Conservation (phyloP, 2,329 filamentous ascomycete species). For the Aureobasidium sp. region DNA sequence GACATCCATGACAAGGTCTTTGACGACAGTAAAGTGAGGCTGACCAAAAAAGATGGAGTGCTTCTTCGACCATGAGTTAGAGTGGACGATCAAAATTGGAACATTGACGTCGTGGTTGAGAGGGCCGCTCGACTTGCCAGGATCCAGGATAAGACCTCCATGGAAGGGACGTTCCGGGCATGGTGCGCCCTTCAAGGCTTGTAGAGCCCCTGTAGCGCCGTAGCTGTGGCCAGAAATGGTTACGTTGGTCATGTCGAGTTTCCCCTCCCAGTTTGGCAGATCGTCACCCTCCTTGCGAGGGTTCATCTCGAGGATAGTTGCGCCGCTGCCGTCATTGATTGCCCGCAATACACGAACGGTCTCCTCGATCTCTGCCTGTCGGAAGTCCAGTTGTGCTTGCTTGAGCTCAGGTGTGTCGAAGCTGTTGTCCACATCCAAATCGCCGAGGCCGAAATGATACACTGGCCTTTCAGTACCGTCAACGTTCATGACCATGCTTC, state of each 20-base stretch:
- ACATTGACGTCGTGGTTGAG: conserved; percentile 54
- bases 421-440: conserved; percentile 17
- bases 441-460: conserved; percentile 12
- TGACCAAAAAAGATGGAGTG: conserved; percentile 54
- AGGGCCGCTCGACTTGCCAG: conserved; percentile 57
- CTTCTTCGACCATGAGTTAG: conserved; percentile 56
- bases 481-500: conserved; percentile 33
- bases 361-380: conserved; percentile 41
- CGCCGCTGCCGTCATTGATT: conserved; percentile 34
- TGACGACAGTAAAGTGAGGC: conserved; percentile 58
- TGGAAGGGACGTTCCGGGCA: conserved; percentile 41
- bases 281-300: conserved; percentile 41
- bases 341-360: conserved; percentile 35
- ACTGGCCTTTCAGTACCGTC: conserved; percentile 25
- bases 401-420: conserved; percentile 32
- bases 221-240: conserved; percentile 59
- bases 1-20: conserved; percentile 46
- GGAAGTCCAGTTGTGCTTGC: conserved; percentile 36
- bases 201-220: conserved; percentile 57
- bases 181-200: conserved; percentile 48
- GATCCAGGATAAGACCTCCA: conserved; percentile 57
- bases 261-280: conserved; percentile 45
- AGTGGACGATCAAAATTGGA: conserved; percentile 56
- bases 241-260: conserved; percentile 50
- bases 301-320: conserved; percentile 37